Percentiles rank a stretch among this genome's conserved stretches.
Conservation (phyloP, 2,329 filamentous ascomycete species). For the Chaetomium sp. region DNA sequence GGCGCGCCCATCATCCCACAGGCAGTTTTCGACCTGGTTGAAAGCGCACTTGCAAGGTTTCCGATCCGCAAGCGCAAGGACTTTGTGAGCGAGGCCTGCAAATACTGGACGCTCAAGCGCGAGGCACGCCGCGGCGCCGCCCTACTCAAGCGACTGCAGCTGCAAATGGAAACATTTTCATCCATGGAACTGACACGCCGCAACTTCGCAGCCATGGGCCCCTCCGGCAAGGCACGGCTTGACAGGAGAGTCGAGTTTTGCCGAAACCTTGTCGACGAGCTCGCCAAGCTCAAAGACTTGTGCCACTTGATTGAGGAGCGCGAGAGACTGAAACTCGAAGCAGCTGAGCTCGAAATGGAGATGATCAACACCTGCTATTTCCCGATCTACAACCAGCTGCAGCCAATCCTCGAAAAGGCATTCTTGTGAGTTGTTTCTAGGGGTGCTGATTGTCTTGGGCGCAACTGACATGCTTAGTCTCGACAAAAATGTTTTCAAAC, state of each 20-base stretch:
- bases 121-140: slow-evolving; percentile 90
- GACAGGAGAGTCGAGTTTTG: slow-evolving; percentile 87
- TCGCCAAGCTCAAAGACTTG: slow-evolving; percentile 73
- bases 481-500: slow-evolving; percentile 63
- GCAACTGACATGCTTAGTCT: slow-evolving; percentile 54
- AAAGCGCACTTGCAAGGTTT: slow-evolving; percentile 80
- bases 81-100: slow-evolving; percentile 88
- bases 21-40: slow-evolving; percentile 82
- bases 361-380: slow-evolving; percentile 92
- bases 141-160: slow-evolving; percentile 85
- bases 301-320: slow-evolving; percentile 72
- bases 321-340: slow-evolving; percentile 76
- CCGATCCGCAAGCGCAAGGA: slow-evolving; percentile 82
- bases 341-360: slow-evolving; percentile 72
- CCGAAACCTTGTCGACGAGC: slow-evolving; percentile 70
- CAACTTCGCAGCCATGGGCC: slow-evolving; percentile 94
- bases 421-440: slow-evolving; percentile 65
- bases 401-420: slow-evolving; percentile 77
- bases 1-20: slow-evolving; percentile 93
- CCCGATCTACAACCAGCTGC: slow-evolving; percentile 75
- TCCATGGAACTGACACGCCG: slow-evolving; percentile 96
- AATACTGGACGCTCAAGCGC: slow-evolving; percentile 96
- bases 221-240: slow-evolving; percentile 75
- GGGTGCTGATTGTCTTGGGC: not conserved
- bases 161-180: slow-evolving; percentile 95